phyloP scores from a whole-genome alignment of 805 yeast species.

The Wickerhamomyces alni region DNA sequence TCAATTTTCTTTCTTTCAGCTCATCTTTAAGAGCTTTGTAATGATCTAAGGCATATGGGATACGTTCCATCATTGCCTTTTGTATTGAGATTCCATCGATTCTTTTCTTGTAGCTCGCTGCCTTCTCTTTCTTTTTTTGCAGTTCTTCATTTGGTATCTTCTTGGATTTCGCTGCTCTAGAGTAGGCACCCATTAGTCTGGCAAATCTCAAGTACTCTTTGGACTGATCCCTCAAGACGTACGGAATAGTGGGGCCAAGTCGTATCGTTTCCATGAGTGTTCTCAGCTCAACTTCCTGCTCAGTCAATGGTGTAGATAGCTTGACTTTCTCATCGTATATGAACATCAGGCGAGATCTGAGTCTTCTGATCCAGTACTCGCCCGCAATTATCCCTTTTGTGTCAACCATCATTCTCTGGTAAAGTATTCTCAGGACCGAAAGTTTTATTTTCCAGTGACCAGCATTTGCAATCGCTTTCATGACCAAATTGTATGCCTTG shows the following conservation, averaged over 20 bases:
- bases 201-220: conserved; percentile 4
- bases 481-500: conserved; percentile 27
- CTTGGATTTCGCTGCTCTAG: background rate
- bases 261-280: background rate
- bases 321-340: conserved; percentile 12
- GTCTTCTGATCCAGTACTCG: conserved; percentile 20
- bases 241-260: conserved; percentile 5
- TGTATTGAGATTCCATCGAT: conserved; percentile 23
- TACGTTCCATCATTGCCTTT: conserved; percentile 24
- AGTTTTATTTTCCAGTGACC: conserved; percentile 26
- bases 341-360: conserved; percentile 17
- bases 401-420: conserved; percentile 19
- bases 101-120: conserved; percentile 15
- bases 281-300: conserved; percentile 9
- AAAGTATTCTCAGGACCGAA: conserved; percentile 18
- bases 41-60: conserved; percentile 27
- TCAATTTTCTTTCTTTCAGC: conserved; percentile 19
- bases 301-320: conserved; percentile 13
- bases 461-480: conserved; percentile 28
- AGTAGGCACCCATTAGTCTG: conserved; percentile 12
- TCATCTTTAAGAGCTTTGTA: conserved; percentile 26
- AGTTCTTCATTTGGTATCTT: background rate
- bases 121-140: conserved; percentile 3
- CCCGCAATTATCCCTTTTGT: conserved; percentile 15
- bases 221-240: conserved; percentile 4